Evolutionary conservation across 2,329 filamentous ascomycete species (phyloP).

Genomic region (Penicillium concentricum): DNA sequence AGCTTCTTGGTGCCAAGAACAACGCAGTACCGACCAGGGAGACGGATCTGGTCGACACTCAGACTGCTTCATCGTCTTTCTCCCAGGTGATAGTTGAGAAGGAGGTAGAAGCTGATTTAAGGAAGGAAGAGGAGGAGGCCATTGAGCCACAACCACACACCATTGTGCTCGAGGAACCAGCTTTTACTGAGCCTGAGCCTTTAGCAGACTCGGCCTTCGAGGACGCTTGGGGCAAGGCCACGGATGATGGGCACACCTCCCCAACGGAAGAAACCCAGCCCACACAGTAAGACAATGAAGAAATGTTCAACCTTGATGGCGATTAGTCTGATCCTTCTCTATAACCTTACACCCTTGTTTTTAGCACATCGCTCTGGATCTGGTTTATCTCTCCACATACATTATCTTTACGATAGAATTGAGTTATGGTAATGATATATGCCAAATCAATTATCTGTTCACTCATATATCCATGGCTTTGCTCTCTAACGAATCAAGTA

Average conservation of each 20-base stretch:
- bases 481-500: background rate
- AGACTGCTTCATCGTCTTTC: conserved; percentile 16
- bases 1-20: conserved; percentile 27
- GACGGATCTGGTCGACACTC: conserved; percentile 1
- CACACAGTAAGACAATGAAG: background rate
- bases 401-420: conserved; percentile 3
- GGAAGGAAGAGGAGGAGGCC: background rate
- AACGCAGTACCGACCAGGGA: conserved; percentile 9
- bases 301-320: background rate
- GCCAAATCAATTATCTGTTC: background rate
- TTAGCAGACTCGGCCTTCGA: conserved; percentile 33
- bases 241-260: conserved; percentile 25
- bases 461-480: background rate
- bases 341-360: conserved; percentile 15
- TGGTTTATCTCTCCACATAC: background rate
- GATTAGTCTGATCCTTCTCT: conserved; percentile 3
- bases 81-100: conserved; percentile 22
- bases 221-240: conserved; percentile 39
- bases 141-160: background rate
- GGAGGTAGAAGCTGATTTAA: conserved; percentile 11
- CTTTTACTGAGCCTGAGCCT: background rate
- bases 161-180: background rate
- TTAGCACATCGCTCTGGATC: background rate
- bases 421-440: conserved; percentile 3
- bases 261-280: conserved; percentile 6